Percentiles rank a stretch among this genome's conserved stretches.
These are phyloP conservation scores for Polysphondylium violaceum DNA, from an alignment of 78 protist species.

Conservation along the genomic window DNA sequence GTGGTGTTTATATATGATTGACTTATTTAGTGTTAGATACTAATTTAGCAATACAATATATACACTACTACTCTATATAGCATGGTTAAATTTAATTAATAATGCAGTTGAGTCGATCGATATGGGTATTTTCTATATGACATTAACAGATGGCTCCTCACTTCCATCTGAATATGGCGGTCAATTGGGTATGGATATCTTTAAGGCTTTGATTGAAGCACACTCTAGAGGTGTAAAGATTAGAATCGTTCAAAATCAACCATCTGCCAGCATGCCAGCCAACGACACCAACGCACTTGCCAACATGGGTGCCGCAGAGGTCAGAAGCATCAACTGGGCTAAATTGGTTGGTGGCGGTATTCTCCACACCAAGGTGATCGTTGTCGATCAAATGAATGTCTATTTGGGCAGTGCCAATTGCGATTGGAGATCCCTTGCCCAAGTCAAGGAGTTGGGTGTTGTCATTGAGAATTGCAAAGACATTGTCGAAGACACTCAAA, in stretches of 20 bases:
- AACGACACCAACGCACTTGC: conserved; percentile 51
- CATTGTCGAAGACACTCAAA: conserved; percentile 74
- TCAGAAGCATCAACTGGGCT: conserved; percentile 58
- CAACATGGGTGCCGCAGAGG: conserved; percentile 64
- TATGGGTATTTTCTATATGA: conserved; percentile 76
- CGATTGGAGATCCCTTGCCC: conserved; percentile 92
- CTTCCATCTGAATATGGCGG: conserved; percentile 58
- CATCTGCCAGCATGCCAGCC: conserved; percentile 38
- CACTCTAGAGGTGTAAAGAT: conserved; percentile 48
- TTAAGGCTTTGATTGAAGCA: conserved; percentile 55
- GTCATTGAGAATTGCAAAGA: conserved; percentile 70
- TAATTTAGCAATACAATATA: not conserved
- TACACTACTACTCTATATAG: not conserved
- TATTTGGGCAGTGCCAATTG: conserved; percentile 81
- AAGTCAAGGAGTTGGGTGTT: conserved; percentile 93
- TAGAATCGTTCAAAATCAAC: conserved; percentile 77
- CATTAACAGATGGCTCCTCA: conserved; percentile 61
- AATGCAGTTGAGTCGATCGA: conserved; percentile 73
- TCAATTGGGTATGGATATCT: conserved; percentile 59
- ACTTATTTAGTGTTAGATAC: not conserved
- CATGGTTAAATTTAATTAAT: conserved; percentile 55
- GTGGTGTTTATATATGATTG: not conserved
- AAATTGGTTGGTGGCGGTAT: conserved; percentile 62
- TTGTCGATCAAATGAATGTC: conserved; percentile 33
- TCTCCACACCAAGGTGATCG: conserved; percentile 68